Percentiles rank a stretch among this genome's conserved stretches.
Evolutionary conservation across 352 stramenopile genomes (phyloP).

Genomic region (Globisporangium megalacanthum): DNA sequence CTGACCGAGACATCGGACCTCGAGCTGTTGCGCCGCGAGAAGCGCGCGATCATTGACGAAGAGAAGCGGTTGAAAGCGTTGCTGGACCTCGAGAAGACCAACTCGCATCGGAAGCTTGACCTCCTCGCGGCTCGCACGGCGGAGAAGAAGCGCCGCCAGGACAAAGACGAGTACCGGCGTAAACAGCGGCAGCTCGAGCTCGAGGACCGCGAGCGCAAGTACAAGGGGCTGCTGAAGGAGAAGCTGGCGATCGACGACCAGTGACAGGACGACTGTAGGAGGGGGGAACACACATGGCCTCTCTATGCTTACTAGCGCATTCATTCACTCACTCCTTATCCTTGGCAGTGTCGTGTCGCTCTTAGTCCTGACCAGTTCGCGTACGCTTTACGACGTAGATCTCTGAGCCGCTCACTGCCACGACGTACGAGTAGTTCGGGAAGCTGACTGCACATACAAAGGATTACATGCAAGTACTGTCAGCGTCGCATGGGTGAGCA

Average conservation of each 20-base stretch:
- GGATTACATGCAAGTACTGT: not conserved
- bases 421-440: conserved; percentile 55
- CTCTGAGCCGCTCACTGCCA: conserved; percentile 56
- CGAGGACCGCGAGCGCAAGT: conserved; percentile 50
- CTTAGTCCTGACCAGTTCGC: conserved; percentile 10
- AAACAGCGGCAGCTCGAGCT: conserved; percentile 60
- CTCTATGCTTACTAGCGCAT: not conserved
- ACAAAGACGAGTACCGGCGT: conserved; percentile 84
- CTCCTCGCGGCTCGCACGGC: conserved; percentile 86
- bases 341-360: not conserved
- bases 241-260: conserved; percentile 68
- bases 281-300: conserved; percentile 8
- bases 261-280: not conserved
- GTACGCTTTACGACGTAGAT: conserved; percentile 75
- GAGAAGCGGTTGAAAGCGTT: conserved; percentile 91
- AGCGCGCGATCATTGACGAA: conserved; percentile 93
- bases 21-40: conserved; percentile 89
- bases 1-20: conserved; percentile 88
- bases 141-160: conserved; percentile 87
- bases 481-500: not conserved
- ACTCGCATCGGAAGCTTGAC: conserved; percentile 89
- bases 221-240: conserved; percentile 74
- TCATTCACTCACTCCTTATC: too few species aligned
- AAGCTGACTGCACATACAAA: conserved; percentile 43
- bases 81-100: conserved; percentile 92